Conservation (phyloP, 495 filamentous ascomycete species). For the Hypoxylon perforatum region DNA sequence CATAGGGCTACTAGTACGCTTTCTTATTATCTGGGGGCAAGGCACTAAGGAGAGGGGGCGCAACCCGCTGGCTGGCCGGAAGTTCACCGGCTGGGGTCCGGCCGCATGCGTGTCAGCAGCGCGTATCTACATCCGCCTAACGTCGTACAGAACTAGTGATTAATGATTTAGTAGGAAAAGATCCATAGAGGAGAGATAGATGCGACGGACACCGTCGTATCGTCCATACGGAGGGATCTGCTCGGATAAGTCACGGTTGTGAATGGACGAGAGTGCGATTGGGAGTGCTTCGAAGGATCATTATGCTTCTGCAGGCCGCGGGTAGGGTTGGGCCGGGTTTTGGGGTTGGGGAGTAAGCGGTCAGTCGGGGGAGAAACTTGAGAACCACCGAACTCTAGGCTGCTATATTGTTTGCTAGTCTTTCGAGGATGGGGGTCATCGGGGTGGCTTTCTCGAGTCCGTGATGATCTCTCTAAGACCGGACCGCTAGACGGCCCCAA, state of each 20-base stretch:
- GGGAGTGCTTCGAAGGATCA: slow-evolving; percentile 11
- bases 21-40: neutral
- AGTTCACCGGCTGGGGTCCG: slow-evolving; percentile 11
- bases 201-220: neutral
- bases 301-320: slow-evolving; percentile 9
- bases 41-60: slow-evolving; percentile 1
- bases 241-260: neutral
- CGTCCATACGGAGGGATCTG: neutral
- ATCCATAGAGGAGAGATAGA: neutral
- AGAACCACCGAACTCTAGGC: too few species aligned
- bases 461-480: too few species aligned
- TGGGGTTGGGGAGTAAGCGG: neutral
- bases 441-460: too few species aligned
- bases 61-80: too few species aligned
- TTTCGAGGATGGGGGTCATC: too few species aligned
- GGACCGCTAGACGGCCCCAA: too few species aligned
- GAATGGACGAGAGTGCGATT: neutral
- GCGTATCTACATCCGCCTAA: slow-evolving; percentile 18
- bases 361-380: slow-evolving; percentile 2
- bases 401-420: too few species aligned
- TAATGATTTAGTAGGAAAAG: neutral
- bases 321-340: neutral
- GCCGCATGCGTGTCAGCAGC: slow-evolving; percentile 24
- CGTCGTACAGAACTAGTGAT: slow-evolving; percentile 11
- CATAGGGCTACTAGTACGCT: slow-evolving; percentile 2